These are phyloP conservation scores for Lipomyces orientalis DNA, from an alignment of 805 yeast genomes.

Conservation along the genomic window DNA sequence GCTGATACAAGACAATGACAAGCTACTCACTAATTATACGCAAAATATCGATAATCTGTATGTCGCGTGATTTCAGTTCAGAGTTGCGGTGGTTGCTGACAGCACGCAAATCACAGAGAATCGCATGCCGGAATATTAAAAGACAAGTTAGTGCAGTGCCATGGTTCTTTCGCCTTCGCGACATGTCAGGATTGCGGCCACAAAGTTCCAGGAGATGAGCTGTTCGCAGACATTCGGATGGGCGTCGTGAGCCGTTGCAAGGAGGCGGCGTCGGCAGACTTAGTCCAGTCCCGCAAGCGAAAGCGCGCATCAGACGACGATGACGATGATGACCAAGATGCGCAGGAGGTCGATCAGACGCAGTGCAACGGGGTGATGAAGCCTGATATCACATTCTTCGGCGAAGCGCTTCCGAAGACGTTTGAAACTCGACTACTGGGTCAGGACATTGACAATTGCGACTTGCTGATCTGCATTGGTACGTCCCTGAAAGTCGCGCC, in stretches of 20 bases:
- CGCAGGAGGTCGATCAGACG: conserved; percentile 40
- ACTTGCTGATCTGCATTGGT: conserved; percentile 81
- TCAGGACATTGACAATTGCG: conserved; percentile 71
- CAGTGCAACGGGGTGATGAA: conserved; percentile 74
- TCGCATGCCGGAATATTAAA: conserved; percentile 68
- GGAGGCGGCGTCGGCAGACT: conserved; percentile 6
- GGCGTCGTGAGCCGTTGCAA: conserved; percentile 69
- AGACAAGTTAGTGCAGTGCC: conserved; percentile 82
- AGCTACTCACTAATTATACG: conserved; percentile 81
- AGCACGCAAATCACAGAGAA: conserved; percentile 13
- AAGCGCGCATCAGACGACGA: conserved; percentile 44
- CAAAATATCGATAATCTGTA: conserved; percentile 91
- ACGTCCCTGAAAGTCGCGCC: conserved; percentile 93
- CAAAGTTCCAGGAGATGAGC: conserved; percentile 66
- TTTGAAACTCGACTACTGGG: conserved; percentile 63
- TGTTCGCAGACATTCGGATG: conserved; percentile 64
- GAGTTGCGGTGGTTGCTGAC: neutral
- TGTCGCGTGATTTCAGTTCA: conserved; percentile 37
- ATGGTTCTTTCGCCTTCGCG: conserved; percentile 90
- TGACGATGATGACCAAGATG: conserved; percentile 43
- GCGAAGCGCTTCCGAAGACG: conserved; percentile 75
- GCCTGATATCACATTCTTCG: conserved; percentile 92
- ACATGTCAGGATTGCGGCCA: conserved; percentile 79
- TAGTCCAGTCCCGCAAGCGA: conserved; percentile 45
- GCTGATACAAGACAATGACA: conserved; percentile 73